Base-by-base conservation (phyloP, 2,329 filamentous ascomycete genomes). In the Trichoderma endophyticum region DNA sequence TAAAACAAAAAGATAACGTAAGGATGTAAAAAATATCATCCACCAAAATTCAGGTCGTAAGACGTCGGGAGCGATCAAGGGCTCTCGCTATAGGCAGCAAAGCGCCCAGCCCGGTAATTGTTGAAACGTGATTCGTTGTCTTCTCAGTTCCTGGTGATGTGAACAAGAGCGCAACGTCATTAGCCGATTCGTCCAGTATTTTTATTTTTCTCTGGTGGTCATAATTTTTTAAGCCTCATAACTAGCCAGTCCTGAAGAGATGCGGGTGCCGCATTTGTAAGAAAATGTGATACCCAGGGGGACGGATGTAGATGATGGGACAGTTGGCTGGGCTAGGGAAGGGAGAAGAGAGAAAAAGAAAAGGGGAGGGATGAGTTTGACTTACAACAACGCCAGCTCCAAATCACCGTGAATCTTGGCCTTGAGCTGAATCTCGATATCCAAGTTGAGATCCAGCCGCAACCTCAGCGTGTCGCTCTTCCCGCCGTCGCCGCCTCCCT, bases 401-500 rank as follows among this genome's bases (percentile, higher is more conserved):
- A 97, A 83, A 83, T 97, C 94, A 78, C 94, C 94, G 77, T 94
- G 90, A 75, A 96, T 94, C 81, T 91, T 91, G 24, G 93, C 93
- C 86, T 96, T 96, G 73, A 96, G 86, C 77, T 94, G 91, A 73
- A 96, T 93, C 81, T 96, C 93, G 64, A 96, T 87, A 75, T 96
- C 93, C 71, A 96, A 84, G 81, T 96, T 96, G 71, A 94, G 85
- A 78, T 96, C 93, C 26, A 96, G 83, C 48, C 90, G 88, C 76
- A 96, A 81, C 79, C 70, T 54, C 70, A 80, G 74, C 51, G 92
- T 91, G 77, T 94, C 91, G 73, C 88, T 85, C 77, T 86, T 84
- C 77, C 86, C 84, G 76, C 81, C 78, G 56, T 79, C 79, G 8
- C 43, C 39, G 36, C 39, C 9, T 39, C 77, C 80, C 24, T 73